These are phyloP conservation scores for Russula emetica DNA, from an alignment of 768 basidiomycete species.

Conservation along the genomic window DNA sequence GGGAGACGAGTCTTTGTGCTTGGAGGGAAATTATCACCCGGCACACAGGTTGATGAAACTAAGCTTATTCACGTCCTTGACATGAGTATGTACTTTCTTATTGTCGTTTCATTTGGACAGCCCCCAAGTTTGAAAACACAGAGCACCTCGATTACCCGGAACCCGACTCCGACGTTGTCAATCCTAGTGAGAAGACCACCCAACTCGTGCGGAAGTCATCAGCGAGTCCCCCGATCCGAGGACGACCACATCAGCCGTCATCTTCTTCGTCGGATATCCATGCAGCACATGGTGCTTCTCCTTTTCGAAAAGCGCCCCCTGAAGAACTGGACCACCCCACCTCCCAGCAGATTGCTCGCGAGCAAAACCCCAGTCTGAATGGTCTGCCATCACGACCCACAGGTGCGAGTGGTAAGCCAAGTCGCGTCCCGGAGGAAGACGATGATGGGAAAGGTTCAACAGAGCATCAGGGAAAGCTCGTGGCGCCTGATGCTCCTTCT, in stretches of 20 bases:
- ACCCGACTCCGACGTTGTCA: conserved; percentile 52
- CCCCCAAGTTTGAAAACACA: conserved; percentile 31
- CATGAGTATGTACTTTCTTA: conserved; percentile 62
- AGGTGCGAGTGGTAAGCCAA: conserved; percentile 27
- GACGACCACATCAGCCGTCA: conserved; percentile 5
- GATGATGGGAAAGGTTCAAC: conserved; percentile 46
- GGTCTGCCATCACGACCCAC: conserved; percentile 35
- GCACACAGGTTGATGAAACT: conserved; percentile 66
- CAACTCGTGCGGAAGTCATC: conserved; percentile 47
- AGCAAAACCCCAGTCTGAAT: conserved; percentile 35
- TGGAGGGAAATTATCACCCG: conserved; percentile 78
- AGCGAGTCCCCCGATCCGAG: conserved; percentile 26
- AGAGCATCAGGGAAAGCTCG: conserved; percentile 69
- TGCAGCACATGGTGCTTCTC: too few relatives aligned
- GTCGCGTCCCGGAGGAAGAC: conserved; percentile 47
- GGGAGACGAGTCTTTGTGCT: conserved; percentile 87
- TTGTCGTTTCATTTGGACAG: background rate
- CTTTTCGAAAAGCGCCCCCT: conserved; percentile 33
- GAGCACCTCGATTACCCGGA: conserved; percentile 85
- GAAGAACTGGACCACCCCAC: conserved; percentile 22
- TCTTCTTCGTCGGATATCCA: conserved; percentile 34
- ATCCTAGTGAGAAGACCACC: conserved; percentile 34
- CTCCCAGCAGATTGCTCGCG: background rate
- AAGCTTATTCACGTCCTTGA: conserved; percentile 83
- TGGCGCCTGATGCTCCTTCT: conserved; percentile 59